Evolutionary conservation across 495 filamentous ascomycete species (phyloP).

Genomic region (Staphylotrichum longicolle): DNA sequence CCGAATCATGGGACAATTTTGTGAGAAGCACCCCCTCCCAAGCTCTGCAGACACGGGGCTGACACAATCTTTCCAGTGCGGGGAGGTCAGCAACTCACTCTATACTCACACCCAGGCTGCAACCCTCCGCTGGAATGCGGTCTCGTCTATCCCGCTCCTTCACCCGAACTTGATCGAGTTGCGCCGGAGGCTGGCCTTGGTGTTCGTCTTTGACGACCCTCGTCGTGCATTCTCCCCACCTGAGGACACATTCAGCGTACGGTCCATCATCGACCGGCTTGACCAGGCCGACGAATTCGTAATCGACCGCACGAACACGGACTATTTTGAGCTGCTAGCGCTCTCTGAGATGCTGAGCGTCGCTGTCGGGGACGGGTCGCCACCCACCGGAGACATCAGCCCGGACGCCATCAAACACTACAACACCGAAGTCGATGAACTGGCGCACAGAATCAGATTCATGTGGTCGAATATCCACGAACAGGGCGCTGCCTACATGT

Average conservation of each 20-base stretch:
- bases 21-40: constrained; percentile 19
- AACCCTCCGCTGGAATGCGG: constrained; percentile 48
- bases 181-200: constrained; percentile 68
- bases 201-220: constrained; percentile 61
- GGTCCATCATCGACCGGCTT: constrained; percentile 51
- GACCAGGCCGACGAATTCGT: constrained; percentile 41
- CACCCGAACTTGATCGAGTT: constrained; percentile 58
- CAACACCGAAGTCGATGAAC: constrained; percentile 64
- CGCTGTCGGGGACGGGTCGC: constrained; percentile 62
- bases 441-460: constrained; percentile 60
- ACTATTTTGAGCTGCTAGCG: constrained; percentile 66
- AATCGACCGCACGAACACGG: constrained; percentile 46
- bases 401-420: constrained; percentile 51
- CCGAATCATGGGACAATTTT: constrained; percentile 28
- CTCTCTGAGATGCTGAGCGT: constrained; percentile 67
- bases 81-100: constrained; percentile 53
- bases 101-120: constrained; percentile 50
- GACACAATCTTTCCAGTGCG: constrained; percentile 43
- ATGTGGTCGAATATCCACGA: constrained; percentile 73
- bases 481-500: constrained; percentile 67
- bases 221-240: constrained; percentile 45
- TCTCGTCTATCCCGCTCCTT: constrained; percentile 59
- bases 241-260: constrained; percentile 50
- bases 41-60: neutral
- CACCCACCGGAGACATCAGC: constrained; percentile 29